A percentile compares a stretch with the other conserved stretches of the same genome.
phyloP scores from a whole-genome alignment of 306 rosid species.

The Crotalaria pallida region DNA sequence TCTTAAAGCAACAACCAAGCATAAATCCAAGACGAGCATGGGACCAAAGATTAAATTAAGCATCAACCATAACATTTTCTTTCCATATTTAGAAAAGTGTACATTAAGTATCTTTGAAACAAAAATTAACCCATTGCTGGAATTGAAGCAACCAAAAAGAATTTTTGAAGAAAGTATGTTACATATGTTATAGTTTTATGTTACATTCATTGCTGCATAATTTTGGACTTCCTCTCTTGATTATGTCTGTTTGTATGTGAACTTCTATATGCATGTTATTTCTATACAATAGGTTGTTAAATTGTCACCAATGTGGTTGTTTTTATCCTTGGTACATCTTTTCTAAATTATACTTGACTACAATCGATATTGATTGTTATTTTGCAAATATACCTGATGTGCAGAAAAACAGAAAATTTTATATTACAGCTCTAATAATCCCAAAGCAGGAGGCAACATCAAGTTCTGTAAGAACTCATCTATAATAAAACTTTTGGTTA shows the following conservation, averaged over 20 bases:
- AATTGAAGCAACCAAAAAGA: not conserved
- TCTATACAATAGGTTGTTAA: not conserved
- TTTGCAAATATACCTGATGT: slow-evolving; percentile 16
- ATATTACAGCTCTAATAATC: slow-evolving; percentile 71
- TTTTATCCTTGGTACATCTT: not conserved
- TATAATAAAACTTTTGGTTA: slow-evolving; percentile 7
- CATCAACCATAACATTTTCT: not conserved
- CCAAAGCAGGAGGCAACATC: slow-evolving; percentile 90
- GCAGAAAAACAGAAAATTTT: slow-evolving; percentile 84
- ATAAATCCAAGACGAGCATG: not conserved
- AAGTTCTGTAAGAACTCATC: slow-evolving; percentile 59
- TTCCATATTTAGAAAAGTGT: not conserved
- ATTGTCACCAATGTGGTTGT: slow-evolving; percentile 7
- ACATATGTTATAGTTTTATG: not conserved
- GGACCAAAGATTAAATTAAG: not conserved
- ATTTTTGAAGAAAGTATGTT: not conserved
- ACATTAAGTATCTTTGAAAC: not conserved
- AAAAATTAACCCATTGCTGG: slow-evolving; percentile 7
- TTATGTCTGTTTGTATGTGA: not conserved
- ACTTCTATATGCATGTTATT: not conserved
- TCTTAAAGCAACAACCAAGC: not conserved
- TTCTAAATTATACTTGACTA: not conserved
- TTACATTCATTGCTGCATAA: not conserved
- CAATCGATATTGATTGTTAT: slow-evolving; percentile 16
- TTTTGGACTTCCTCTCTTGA: not conserved